Percentiles rank a stretch among this genome's conserved stretches.
These are phyloP conservation scores for Fraxinus floribunda DNA, from an alignment of 305 asterid species.

Conservation along the genomic window DNA sequence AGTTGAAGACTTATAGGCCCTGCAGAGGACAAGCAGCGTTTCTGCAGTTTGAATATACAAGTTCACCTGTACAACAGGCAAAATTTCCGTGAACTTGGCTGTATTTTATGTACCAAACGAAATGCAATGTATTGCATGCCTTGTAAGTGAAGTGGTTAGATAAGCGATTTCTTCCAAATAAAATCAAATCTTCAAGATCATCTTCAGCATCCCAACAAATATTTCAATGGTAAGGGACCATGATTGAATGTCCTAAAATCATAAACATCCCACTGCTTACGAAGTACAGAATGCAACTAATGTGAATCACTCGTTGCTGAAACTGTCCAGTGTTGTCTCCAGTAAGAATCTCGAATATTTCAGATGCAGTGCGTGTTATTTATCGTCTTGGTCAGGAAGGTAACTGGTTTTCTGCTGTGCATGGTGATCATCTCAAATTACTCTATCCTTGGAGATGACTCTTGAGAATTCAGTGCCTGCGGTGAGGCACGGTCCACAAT, in stretches of 20 bases:
- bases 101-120: not conserved
- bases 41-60: not conserved
- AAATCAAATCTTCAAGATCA: not conserved
- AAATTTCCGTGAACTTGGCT: not conserved
- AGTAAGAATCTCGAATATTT: not conserved
- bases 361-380: not conserved
- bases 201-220: not conserved
- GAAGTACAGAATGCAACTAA: not conserved
- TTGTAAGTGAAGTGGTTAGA: not conserved
- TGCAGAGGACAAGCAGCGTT: not conserved
- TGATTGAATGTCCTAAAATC: not conserved
- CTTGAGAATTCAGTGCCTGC: not conserved
- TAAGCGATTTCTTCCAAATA: not conserved
- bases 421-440: no score
- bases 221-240: not conserved
- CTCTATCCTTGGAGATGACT: no score
- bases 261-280: not conserved
- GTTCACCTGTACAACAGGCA: not conserved
- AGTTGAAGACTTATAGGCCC: not conserved
- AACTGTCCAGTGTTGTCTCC: not conserved
- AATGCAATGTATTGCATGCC: not conserved
- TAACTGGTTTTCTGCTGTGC: not conserved
- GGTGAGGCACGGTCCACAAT: not conserved
- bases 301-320: not conserved
- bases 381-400: not conserved